Base-by-base conservation (phyloP, 495 filamentous ascomycete genomes). In the Cenococcum geophilum region DNA sequence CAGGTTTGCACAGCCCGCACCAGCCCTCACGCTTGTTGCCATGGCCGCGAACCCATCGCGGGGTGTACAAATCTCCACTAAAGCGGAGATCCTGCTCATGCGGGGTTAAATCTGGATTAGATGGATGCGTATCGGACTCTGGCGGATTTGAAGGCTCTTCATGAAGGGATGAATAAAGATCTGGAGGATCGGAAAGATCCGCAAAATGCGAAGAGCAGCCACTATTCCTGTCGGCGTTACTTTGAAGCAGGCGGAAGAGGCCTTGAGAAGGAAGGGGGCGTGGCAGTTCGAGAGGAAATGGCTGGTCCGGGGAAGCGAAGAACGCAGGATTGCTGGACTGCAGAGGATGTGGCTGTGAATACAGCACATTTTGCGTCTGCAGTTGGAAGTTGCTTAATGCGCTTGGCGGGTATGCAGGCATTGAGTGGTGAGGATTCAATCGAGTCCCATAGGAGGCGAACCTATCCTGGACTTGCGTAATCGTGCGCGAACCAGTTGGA, bases 11-110 rank as follows among this genome's bases (percentile, higher is more conserved):
- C 66, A 90, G 86, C 12, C 87, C 88, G 61, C 88, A 91, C 88
- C 88, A 91, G 5, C 88, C 88, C 72, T 91, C 88, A 35, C 88
- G 83, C 75, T 89, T 89, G 74, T 89, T 89, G 14, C 88, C 88
- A 63, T 88, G 84, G 18, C 87, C 88, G 40, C 88, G 85, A 21
- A 91, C 86, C 85, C 86, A 91, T 52, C 74, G 79, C 1, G 88
- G 88, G 1, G 88, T 91, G 73, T 91, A 91, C 52, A 91, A 73
- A 59, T 91, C 88, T 42, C 85, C 86, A 54, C 85, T 83, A 59
- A 89, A 91, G 34, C 88, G 79, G n/a, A 89, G 74, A 53, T 88
- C 86, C 72, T 91, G 88, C 69, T 88, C 86, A 61, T 86, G 85
- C 12, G 86, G 86, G 18, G 80, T 75, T 59, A 89, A 76, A 49